A percentile compares a stretch with the other conserved stretches of the same genome.
Conservation (phyloP, 2,329 filamentous ascomycete genomes). For the Botryotinia globosa region DNA sequence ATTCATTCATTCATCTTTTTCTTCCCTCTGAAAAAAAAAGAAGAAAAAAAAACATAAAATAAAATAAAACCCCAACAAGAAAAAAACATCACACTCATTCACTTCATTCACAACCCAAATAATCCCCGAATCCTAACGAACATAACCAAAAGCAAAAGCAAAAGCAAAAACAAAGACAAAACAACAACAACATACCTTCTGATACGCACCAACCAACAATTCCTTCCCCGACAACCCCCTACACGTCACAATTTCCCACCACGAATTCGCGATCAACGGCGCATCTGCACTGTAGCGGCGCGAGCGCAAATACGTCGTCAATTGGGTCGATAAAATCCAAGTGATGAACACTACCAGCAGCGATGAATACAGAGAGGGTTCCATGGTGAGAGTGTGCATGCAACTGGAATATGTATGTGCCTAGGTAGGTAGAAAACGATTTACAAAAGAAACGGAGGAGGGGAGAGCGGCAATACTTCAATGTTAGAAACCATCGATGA, state of each 20-base stretch:
- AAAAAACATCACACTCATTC: background rate
- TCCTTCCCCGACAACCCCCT: background rate
- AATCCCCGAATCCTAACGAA: background rate
- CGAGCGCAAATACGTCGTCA: background rate
- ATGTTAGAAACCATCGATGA: background rate
- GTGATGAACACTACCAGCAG: background rate
- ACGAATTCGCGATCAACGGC: constrained; percentile 4
- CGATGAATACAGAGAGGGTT: constrained; percentile 8
- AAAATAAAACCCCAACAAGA: background rate
- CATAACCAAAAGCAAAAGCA: background rate
- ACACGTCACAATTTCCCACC: background rate
- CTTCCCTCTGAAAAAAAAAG: background rate
- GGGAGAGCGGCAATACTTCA: background rate
- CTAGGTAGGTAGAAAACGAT: background rate
- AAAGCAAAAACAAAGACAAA: background rate
- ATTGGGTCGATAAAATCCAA: background rate
- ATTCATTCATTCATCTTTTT: background rate
- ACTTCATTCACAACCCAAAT: background rate
- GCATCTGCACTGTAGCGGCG: background rate
- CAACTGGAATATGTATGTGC: background rate
- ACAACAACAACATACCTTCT: background rate
- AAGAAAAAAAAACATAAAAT: background rate
- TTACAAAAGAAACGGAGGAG: background rate
- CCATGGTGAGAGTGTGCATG: background rate
- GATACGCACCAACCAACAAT: constrained; percentile 9